Evolutionary conservation across 2,329 filamentous ascomycete genomes (phyloP).

Genomic region (Pseudogymnoascus sp.): DNA sequence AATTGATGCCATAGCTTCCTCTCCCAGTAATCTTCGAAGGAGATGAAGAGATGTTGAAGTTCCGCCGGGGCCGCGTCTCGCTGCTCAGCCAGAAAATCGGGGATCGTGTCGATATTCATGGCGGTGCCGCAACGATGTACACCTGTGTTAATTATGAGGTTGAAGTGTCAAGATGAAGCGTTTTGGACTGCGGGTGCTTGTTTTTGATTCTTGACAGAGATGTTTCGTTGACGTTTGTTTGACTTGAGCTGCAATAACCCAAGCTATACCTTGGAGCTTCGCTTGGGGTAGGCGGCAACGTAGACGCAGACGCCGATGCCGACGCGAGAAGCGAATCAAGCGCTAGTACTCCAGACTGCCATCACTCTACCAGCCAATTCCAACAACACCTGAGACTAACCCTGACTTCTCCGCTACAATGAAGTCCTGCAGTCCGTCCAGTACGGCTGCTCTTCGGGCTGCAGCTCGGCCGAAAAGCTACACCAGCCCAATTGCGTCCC

Average conservation of each 20-base stretch:
- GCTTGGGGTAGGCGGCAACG: constrained; percentile 6
- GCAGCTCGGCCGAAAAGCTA: constrained; percentile 42
- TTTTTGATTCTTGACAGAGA: neutral
- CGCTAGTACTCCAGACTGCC: constrained; percentile 8
- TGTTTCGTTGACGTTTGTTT: constrained; percentile 5
- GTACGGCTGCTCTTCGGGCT: constrained; percentile 49
- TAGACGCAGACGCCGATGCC: constrained; percentile 2
- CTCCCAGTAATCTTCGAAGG: constrained; percentile 96
- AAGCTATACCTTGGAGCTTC: constrained; percentile 10
- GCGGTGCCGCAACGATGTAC: constrained; percentile 16
- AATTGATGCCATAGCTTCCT: constrained; percentile 99
- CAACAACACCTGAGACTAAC: neutral
- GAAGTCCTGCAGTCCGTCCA: constrained; percentile 32
- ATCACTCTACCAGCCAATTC: constrained; percentile 1
- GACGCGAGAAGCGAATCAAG: constrained; percentile 9
- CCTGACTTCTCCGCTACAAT: constrained; percentile 22
- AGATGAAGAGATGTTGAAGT: constrained; percentile 77
- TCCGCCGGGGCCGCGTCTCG: constrained; percentile 81
- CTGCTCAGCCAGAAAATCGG: constrained; percentile 86
- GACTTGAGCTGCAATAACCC: constrained; percentile 1
- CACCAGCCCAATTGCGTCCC: constrained; percentile 40
- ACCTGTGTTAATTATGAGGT: neutral
- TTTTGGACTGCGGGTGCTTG: neutral
- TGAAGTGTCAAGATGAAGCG: neutral
- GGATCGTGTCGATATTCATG: constrained; percentile 83